Base-by-base conservation (phyloP, 208 protist genomes). In the Wallacemonas sp. region DNA sequence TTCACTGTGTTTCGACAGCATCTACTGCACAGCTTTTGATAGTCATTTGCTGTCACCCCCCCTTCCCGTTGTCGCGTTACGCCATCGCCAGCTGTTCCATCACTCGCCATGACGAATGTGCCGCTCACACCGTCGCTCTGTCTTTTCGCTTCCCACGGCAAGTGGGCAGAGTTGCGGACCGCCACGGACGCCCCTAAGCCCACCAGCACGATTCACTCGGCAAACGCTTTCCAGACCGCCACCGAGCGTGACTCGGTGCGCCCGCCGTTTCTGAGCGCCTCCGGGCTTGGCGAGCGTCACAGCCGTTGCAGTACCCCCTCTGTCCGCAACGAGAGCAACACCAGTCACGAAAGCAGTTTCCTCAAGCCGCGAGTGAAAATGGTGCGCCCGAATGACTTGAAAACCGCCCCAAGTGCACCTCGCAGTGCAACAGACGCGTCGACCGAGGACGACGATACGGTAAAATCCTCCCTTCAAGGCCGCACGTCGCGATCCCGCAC, bases 281-380 rank as follows among this genome's bases (percentile, higher is more conserved):
- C 41, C 34, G 51, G 51, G 3, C 51, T 58, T 21, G 51, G 51
- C 24, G 28, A 34, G 51, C 51, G 51, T 19, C 51, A 58, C 51
- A 58, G 51, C 31, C 51, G 51, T 14, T 58, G 51, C 51, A 58
- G 51, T 31, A 58, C 51, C 8, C 51, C 51, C 28, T 58, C 30
- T 17, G 51, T n/a, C 4, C 51, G 34, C 30, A 58, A 42, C 1
- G 51, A 39, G 9, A 58, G 51, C 51, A 9, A 8, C n/a, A 21
- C 51, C 30, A 58, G 51, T 31, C 26, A 22, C 51, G 31, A 58
- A 26, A 58, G 51, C 30, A 39, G 30, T 19, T 58, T 58, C 28
- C 12, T 58, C 30, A 58, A 58, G 51, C 51, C 51, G 11, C 51
- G 51, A 12, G 51, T 58, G 15, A 58, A 58, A 31, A 58, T 58